These are phyloP conservation scores for Canavalia ensiformis DNA, from an alignment of 306 rosid genomes.

Conservation along the genomic window DNA sequence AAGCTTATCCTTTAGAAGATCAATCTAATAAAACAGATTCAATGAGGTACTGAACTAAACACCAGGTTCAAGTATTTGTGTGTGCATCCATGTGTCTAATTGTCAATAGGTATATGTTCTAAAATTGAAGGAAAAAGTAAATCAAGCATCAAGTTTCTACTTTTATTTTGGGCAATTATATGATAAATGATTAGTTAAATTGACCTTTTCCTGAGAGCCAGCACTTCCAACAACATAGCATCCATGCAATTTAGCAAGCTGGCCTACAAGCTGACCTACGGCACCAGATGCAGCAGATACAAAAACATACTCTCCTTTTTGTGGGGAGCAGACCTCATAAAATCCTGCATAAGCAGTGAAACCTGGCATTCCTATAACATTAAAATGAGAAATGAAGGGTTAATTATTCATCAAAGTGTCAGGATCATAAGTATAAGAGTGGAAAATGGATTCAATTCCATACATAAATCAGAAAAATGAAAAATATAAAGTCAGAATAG, in stretches of 20 bases:
- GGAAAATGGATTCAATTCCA: not conserved
- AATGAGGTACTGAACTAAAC: conserved; percentile 15
- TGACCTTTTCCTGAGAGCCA: conserved; percentile 60
- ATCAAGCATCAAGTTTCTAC: not conserved
- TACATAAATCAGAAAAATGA: not conserved
- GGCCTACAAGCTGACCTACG: conserved; percentile 72
- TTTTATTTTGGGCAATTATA: not conserved
- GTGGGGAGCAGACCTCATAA: conserved; percentile 56
- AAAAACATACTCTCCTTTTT: conserved; percentile 61
- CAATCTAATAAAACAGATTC: conserved; percentile 50
- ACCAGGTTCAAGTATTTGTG: not conserved
- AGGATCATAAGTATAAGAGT: not conserved
- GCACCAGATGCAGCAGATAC: conserved; percentile 71
- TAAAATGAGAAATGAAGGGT: conserved; percentile 4
- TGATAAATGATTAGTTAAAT: conserved; percentile 11
- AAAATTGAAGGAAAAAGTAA: not conserved
- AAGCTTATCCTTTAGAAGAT: conserved; percentile 55
- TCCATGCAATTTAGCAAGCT: conserved; percentile 66
- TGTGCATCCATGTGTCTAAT: conserved; percentile 26
- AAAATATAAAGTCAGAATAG: not conserved
- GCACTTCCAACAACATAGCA: conserved; percentile 80
- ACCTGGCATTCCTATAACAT: conserved; percentile 66
- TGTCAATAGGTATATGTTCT: not conserved
- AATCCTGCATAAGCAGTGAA: conserved; percentile 67
- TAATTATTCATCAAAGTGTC: not conserved